Base-by-base conservation (phyloP, 2,329 filamentous ascomycete genomes). In the Botrytis medusae region DNA sequence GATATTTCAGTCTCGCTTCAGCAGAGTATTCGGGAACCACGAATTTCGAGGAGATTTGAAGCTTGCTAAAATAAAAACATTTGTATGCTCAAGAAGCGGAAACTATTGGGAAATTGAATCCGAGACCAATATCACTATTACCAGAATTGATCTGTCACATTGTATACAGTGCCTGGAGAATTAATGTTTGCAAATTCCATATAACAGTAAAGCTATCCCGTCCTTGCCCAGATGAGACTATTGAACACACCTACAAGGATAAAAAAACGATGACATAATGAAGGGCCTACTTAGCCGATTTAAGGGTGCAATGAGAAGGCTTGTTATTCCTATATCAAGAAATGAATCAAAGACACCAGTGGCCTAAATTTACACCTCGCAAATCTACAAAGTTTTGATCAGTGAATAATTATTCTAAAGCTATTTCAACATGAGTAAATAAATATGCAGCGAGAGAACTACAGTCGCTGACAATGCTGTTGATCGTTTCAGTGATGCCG, bases 21-120 rank as follows among this genome's bases (percentile, higher is more conserved):
- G 9, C 9, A 14, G 48, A 14, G 1, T n/a, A 25, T 0, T 51
- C 48, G n/a, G 12, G 25, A 51, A 51, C 22, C 6, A 6, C 48
- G 10, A 4, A 51, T 25, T 14, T 48, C 8, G 2, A 48, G 22
- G 20, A 25, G 2, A 8, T 25, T 25, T 12, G 22, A 12, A 48
- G 20, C 20, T 48, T 20, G 9, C 46, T 25, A 25, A 25, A 48
- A 48, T 0, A 1, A 25, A 48, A 3, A 48, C 25, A 25, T 51
- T 25, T 6, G 22, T 6, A 6, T n/a, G 10, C 48, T 51, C 48
- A 51, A 51, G 10, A 51, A 4, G 2, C 22, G 1, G 22, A 12
- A 14, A 51, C 48, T 6, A 14, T 14, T 0, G 6, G 10, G 9
- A 51, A 14, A 12, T 6, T n/a, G 0, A n/a, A 2, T 6, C 1